A percentile compares a stretch with the other conserved stretches of the same genome.
phyloP scores from a whole-genome alignment of 164 flowering plant species.

The Magnolia sinica region DNA sequence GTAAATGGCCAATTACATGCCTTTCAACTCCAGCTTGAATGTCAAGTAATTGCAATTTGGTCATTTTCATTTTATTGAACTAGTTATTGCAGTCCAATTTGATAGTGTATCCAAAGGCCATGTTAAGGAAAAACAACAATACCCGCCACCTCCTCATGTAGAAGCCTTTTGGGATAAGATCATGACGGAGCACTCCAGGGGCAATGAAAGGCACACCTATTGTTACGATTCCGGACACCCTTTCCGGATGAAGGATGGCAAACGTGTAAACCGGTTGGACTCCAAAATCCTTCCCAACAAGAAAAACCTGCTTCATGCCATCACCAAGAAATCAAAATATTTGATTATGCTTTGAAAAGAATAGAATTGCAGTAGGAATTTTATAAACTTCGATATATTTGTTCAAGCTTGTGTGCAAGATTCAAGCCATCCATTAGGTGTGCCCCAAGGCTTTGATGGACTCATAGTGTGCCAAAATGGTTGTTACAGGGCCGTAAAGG shows the following conservation, averaged over 20 bases:
- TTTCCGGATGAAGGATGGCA: slow-evolving; percentile 38
- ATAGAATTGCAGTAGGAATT: neutral
- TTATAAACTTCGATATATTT: neutral
- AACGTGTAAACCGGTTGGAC: slow-evolving; percentile 25
- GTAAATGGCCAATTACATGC: too few relatives aligned
- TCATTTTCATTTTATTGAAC: neutral
- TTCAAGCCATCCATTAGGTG: too few relatives aligned
- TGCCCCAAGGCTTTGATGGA: too few relatives aligned
- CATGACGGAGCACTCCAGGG: slow-evolving; percentile 16
- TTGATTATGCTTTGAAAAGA: too few relatives aligned
- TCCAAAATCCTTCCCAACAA: slow-evolving; percentile 65
- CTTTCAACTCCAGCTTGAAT: neutral
- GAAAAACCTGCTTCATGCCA: slow-evolving; percentile 33
- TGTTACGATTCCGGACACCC: slow-evolving; percentile 38
- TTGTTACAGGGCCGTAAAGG: too few relatives aligned
- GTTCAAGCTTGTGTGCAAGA: neutral
- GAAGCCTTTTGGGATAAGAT: slow-evolving; percentile 51
- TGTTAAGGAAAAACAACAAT: neutral
- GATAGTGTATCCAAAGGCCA: neutral
- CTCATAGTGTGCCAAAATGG: too few relatives aligned
- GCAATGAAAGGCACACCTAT: slow-evolving; percentile 42
- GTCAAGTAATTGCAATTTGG: neutral
- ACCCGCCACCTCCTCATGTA: slow-evolving; percentile 49
- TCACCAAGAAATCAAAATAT: neutral
- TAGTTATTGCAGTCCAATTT: neutral